These are phyloP conservation scores for Diaporthe capsici DNA, from an alignment of 2,329 filamentous ascomycete species.

Conservation along the genomic window DNA sequence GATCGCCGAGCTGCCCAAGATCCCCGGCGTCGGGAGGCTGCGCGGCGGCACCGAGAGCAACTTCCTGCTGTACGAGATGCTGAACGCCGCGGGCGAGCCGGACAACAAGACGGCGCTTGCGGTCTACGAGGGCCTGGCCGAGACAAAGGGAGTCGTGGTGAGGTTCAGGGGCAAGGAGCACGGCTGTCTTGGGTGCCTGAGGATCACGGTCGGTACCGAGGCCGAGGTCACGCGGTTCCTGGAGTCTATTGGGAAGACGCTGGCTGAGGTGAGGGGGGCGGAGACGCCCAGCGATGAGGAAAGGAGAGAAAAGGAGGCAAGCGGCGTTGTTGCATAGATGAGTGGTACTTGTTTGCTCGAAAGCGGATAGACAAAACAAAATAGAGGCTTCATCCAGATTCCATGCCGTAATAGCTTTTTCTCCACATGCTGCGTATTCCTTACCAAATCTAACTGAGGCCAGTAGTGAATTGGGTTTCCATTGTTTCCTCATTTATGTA, in stretches of 20 bases:
- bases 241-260: conserved; percentile 69
- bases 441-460: neutral
- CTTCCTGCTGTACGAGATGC: conserved; percentile 91
- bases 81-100: conserved; percentile 79
- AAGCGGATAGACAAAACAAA: conserved; percentile 25
- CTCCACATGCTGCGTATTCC: neutral
- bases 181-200: conserved; percentile 88
- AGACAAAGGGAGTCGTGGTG: conserved; percentile 90
- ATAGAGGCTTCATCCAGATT: neutral
- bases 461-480: neutral
- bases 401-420: neutral
- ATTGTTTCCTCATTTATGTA: neutral
- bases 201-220: conserved; percentile 94
- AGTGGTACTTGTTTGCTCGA: neutral
- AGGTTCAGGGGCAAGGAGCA: conserved; percentile 93
- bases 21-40: conserved; percentile 85
- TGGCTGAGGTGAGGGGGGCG: conserved; percentile 61
- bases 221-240: conserved; percentile 86
- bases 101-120: conserved; percentile 84
- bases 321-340: conserved; percentile 53
- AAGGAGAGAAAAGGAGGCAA: conserved; percentile 54
- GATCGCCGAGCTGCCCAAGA: conserved; percentile 77
- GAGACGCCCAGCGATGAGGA: conserved; percentile 50
- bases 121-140: conserved; percentile 88
- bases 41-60: conserved; percentile 87